These are phyloP conservation scores for Fusarium brevicatenulatum DNA, from an alignment of 2,329 filamentous ascomycete species.

Conservation along the genomic window DNA sequence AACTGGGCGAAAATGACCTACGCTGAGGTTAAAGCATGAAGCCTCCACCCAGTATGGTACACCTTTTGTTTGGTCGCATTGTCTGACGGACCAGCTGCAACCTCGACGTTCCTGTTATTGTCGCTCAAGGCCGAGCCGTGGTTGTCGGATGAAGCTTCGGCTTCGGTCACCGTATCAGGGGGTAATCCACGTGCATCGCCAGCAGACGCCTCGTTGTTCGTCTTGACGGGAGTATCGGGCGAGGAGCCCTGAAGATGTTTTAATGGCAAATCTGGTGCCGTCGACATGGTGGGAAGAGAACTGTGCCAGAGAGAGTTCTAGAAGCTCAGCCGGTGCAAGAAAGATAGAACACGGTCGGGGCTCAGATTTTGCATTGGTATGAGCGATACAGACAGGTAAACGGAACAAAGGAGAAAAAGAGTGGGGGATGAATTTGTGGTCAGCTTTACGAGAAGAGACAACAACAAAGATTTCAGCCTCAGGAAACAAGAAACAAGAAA, in stretches of 20 bases:
- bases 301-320: neutral
- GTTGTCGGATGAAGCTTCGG: neutral
- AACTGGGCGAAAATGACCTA: neutral
- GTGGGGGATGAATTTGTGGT: neutral
- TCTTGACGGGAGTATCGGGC: neutral
- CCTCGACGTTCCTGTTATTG: neutral
- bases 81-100: neutral
- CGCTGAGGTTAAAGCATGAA: neutral
- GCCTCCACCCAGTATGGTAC: slow-evolving; percentile 6
- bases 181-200: neutral
- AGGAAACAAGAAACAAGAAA: neutral
- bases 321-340: too few relatives aligned
- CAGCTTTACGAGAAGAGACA: neutral
- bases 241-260: accelerated
- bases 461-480: neutral
- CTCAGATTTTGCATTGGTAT: neutral
- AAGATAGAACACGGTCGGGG: neutral
- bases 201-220: neutral
- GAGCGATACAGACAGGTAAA: neutral
- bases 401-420: neutral
- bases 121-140: neutral
- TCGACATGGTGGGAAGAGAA: neutral
- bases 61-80: neutral
- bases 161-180: neutral
- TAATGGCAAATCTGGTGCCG: neutral